Evolutionary conservation across 345 rosid species (phyloP).

Genomic region (Linum usitatissimum): DNA sequence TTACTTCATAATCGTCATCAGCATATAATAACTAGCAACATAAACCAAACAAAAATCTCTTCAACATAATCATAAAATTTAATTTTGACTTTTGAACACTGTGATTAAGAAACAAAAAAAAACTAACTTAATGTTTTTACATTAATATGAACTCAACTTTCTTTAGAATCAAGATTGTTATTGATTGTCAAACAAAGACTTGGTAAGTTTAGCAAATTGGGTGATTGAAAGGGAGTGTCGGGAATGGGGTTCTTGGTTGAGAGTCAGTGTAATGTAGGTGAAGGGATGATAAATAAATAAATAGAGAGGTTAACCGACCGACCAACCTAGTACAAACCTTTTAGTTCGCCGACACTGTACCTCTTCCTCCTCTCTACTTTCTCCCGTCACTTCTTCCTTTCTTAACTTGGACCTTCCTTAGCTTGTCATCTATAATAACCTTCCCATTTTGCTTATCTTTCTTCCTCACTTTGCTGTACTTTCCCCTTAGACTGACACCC

Average conservation of each 20-base stretch:
- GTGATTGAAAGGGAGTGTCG: not conserved
- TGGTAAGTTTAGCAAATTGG: not conserved
- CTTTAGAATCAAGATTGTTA: no score
- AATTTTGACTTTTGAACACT: no score
- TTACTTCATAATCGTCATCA: no score
- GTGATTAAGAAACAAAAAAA: no score
- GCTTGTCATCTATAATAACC: not conserved
- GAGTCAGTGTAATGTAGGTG: not conserved
- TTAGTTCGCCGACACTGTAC: slow-evolving; percentile 21
- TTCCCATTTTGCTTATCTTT: not conserved
- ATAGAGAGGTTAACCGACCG: not conserved
- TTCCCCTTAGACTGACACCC: not conserved
- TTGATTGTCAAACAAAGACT: no score
- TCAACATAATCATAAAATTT: no score
- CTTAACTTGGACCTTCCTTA: not conserved
- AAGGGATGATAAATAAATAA: not conserved
- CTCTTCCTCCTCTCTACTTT: not conserved
- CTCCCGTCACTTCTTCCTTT: not conserved
- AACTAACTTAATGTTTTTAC: no score
- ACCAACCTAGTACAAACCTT: not conserved
- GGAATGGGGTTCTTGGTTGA: no score
- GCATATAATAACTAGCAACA: no score
- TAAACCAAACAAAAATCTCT: no score
- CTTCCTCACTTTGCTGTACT: not conserved
- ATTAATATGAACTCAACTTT: no score